Percentiles rank a stretch among this genome's conserved stretches.
Evolutionary conservation across 116 monocot species (phyloP).

Genomic region (Trichopus zeylanicus): DNA sequence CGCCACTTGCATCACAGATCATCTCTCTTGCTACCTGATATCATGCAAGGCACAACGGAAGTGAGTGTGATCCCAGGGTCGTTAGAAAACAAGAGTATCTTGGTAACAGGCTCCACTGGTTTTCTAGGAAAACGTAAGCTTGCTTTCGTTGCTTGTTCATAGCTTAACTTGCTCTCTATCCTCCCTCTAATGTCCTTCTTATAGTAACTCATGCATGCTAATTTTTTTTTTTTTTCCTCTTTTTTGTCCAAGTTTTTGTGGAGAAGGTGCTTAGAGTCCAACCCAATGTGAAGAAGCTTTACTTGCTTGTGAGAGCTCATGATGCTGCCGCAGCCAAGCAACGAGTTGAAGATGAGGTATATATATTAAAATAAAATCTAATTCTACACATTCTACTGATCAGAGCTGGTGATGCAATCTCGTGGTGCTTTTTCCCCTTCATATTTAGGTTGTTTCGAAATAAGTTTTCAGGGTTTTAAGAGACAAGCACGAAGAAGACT

Average conservation of each 20-base stretch:
- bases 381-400: background rate
- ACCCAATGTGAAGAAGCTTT: conserved; percentile 13
- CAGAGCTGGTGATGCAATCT: background rate
- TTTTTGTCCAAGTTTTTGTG: conserved; percentile 10
- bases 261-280: conserved; percentile 18
- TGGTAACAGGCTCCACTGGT: background rate
- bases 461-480: conserved; percentile 2
- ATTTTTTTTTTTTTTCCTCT: background rate
- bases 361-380: no score
- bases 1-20: no score
- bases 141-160: background rate
- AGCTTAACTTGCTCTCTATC: background rate
- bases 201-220: background rate
- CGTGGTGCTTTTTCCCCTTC: background rate
- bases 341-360: conserved; percentile 5
- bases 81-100: background rate
- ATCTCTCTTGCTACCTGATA: no score
- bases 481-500: conserved; percentile 3
- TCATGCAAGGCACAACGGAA: no score
- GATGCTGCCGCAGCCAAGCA: background rate
- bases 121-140: background rate
- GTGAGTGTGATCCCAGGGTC: background rate
- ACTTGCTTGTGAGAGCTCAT: conserved; percentile 2
- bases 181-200: background rate
- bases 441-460: conserved; percentile 3